These are phyloP conservation scores for Xylariaceae sp. DNA, from an alignment of 2,329 filamentous ascomycete genomes.

Conservation along the genomic window DNA sequence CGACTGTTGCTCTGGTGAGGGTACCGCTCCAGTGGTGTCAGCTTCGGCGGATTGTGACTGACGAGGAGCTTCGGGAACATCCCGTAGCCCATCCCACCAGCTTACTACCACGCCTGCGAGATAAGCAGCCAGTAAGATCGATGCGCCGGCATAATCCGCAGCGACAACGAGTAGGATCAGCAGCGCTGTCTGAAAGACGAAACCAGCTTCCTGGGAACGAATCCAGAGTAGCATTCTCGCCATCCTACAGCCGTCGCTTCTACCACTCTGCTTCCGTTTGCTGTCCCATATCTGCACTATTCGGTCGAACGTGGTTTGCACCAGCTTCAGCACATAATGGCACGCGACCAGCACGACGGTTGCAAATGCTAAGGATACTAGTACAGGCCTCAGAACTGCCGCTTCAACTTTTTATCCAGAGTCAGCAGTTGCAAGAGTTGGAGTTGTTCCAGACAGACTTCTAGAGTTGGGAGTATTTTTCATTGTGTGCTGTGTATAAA, in stretches of 20 bases:
- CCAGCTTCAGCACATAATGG: slow-evolving; percentile 41
- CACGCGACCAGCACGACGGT: slow-evolving; percentile 45
- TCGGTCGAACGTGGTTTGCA: slow-evolving; percentile 35
- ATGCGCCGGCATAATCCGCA: slow-evolving; percentile 58
- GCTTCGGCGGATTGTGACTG: not conserved
- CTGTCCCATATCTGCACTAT: slow-evolving; percentile 20
- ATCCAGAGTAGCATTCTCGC: slow-evolving; percentile 27
- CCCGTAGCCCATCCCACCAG: slow-evolving; percentile 51
- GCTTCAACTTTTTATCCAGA: slow-evolving; percentile 25
- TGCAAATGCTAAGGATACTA: slow-evolving; percentile 50
- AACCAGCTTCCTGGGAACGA: slow-evolving; percentile 33
- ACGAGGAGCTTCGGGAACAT: not conserved
- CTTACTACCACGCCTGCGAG: slow-evolving; percentile 55
- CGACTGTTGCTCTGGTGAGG: not conserved
- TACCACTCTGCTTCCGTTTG: not conserved
- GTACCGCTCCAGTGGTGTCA: not conserved
- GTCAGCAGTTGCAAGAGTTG: not conserved
- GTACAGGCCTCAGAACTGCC: slow-evolving; percentile 41
- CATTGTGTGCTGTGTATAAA: not conserved
- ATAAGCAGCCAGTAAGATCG: slow-evolving; percentile 60
- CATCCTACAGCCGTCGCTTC: not conserved
- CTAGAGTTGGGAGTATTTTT: not conserved
- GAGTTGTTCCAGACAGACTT: not conserved
- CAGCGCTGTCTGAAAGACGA: slow-evolving; percentile 46
- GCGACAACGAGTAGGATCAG: slow-evolving; percentile 48